Evolutionary conservation across 2,329 filamentous ascomycete species (phyloP), one percentile per base, ranked within the genome.

Genomic region (Cryphonectria carpinicola): DNA sequence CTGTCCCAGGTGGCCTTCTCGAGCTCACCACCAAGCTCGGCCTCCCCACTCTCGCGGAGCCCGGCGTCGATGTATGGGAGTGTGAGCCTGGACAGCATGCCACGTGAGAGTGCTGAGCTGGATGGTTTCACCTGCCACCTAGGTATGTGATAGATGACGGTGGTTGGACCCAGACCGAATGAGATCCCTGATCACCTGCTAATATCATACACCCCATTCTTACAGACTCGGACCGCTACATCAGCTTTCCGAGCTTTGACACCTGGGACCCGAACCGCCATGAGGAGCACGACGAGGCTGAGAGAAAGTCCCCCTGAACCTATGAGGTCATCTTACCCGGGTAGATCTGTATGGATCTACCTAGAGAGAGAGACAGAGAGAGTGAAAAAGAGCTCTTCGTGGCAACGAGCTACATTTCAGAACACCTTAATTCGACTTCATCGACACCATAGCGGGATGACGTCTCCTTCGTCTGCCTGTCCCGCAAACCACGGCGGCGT

Each of bases 171-270:
- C 11, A 17, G 3, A 13, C 17, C 28, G 19, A 8, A 35, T 19
- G 2, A 49, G 4, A 14, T 62, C 65, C 62, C 71, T 72, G 66
- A 75, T 67, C n/a, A 54, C 71, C 72, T 58, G 39, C 56, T 73
- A 19, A 69, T 69, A 76, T 66, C 76, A 73, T 49, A 63, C 10
- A 56, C 28, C 52, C 68, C 41, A 62, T 49, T 69, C 7, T 22
- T 49, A 35, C 72, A 81, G 79, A 79, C 66, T 80, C 81, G 76
- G 86, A 83, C 69, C 87, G 88, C 73, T 93, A 93, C 80, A 90
- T 92, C 77, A 92, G 90, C 82, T 93, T 93, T 78, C 91, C 91
- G 22, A 91, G 87, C 78, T 93, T 92, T 79, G 91, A 93, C 76
- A 86, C 89, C 72, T 92, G 90, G 84, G 86, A 87, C 58, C 82